Base-by-base conservation (phyloP, 495 filamentous ascomycete genomes). In the Ascobolus immersus region DNA sequence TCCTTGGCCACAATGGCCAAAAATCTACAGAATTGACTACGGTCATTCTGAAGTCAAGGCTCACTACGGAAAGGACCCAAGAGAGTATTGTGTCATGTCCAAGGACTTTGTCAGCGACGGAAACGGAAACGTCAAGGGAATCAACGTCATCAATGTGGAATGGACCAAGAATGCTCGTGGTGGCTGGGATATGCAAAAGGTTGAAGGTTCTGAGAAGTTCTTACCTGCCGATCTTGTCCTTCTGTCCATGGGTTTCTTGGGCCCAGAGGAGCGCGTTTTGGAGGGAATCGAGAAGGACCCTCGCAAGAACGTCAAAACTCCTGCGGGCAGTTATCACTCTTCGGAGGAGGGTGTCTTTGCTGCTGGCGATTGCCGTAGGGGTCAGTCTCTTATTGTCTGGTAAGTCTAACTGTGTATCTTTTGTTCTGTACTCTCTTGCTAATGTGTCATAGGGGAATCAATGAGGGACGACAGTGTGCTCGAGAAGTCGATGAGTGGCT, bases 101-200 rank as follows among this genome's bases (percentile, higher is more conserved):
- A 81, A 86, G 57, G 84, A 93, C 43, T 99, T 99, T 43, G 80
- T 93, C 17, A 77, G 81, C 37, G 86, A 94, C 43, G 89, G 80
- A 27, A 65, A 54, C 25, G 84, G 81, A 40, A 70, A 71, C 37
- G 82, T 99, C 43, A 81, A 77, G 60, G 86, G 86, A 42, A 94
- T 96, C 65, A 94, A 94, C 57, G 93, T 81, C 17, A 66, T 92
- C 32, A 78, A 84, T 22, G 89, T 96, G 21, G 86, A 94, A 54
- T 96, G 86, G 86, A 82, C 82, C 36, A 82, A 81, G 64, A 73
- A 66, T 30, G 64, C 75, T 19, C 69, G 67, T 34, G 89, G 89
- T 34, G 86, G 86, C 19, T 96, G 86, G 86, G 86, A 96, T 52
- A 96, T 96, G 86, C 92, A 92, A 65, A 81, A 89, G 50, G 62